Evolutionary conservation across 257 asterid species (phyloP), one percentile per base, ranked within the genome.

Genomic region (Salvia rosmarinus): DNA sequence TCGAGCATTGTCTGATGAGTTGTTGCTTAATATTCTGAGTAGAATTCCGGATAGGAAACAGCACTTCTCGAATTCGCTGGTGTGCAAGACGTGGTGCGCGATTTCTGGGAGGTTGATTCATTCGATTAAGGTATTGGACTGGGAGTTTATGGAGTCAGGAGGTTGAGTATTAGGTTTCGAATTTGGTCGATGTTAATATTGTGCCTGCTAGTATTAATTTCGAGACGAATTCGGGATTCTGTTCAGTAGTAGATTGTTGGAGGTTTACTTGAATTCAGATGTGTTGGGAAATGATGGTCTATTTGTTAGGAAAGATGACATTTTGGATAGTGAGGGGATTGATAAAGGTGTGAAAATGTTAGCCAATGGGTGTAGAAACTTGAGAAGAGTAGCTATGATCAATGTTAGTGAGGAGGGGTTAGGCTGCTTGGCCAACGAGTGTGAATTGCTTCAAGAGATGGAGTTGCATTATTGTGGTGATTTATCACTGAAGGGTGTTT

Each of bases 91-190:
- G 76, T 92, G 97, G 98, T 80, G 86, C 61, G 56, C 73, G 73
- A 50, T 90, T 16, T 84, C 81, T 70, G 98, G 97, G 28, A 90
- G 77, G 78, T 72, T 90, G 70, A 84, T 90, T 54, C 78, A 58
- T 35, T 80, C 85, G 30, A 71, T 92, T 68, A 88, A 75, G 86
- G 56, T 92, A 20, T 59, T 85, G 74, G 96, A 92, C 46, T 90
- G 98, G 98, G 98, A 88, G 56, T 90, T 90, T 77, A 43, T 92
- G 68, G 92, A 85, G 61, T 92, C 96, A 14, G 96, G 75, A 88
- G 96, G 82, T 82, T 84, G 3, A 46, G 65, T 52, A 82, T 70
- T 77, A 97, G 62, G 90, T 90, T 67, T 95, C 96, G 0, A 77
- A 90, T 75, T 82, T 92, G 76, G 71, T 84, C 14, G 90, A 92